These are phyloP conservation scores for Eudorina sp. DNA, from an alignment of 139 green algal genomes.

Conservation along the genomic window DNA sequence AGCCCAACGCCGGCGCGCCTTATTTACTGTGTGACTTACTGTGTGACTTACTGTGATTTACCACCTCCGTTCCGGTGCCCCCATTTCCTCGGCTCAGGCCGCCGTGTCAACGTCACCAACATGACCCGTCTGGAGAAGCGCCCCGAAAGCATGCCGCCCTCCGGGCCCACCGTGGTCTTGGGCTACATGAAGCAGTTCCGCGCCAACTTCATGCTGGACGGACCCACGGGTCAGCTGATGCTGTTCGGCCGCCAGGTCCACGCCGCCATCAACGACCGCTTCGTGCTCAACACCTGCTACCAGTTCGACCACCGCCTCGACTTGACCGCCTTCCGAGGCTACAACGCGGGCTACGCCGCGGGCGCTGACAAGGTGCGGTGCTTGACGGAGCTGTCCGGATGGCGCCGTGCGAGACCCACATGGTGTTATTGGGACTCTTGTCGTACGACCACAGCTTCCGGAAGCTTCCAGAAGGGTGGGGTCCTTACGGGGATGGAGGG, in stretches of 20 bases:
- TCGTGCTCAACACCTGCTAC: slow-evolving; percentile 57
- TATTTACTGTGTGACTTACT: too few relatives aligned
- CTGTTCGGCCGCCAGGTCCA: slow-evolving; percentile 43
- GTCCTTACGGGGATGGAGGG: too few relatives aligned
- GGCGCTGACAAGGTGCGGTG: slow-evolving; percentile 53
- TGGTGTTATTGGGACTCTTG: too few relatives aligned
- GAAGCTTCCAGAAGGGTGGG: too few relatives aligned
- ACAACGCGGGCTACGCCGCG: slow-evolving; percentile 47
- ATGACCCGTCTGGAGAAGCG: slow-evolving; percentile 55
- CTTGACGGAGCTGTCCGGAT: too few relatives aligned
- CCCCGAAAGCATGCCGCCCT: slow-evolving; percentile 39
- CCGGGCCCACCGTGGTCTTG: slow-evolving; percentile 10
- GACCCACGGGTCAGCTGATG: slow-evolving; percentile 23
- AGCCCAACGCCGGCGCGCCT: too few relatives aligned
- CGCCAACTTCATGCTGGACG: slow-evolving; percentile 37
- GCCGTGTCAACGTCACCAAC: slow-evolving; percentile 44
- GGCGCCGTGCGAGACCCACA: too few relatives aligned
- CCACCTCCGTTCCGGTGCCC: too few relatives aligned
- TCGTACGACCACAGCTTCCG: too few relatives aligned
- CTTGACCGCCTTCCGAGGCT: slow-evolving; percentile 36
- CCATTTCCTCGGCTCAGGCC: too few relatives aligned
- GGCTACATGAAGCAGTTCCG: slow-evolving; percentile 65
- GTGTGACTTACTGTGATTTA: too few relatives aligned
- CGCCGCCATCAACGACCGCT: slow-evolving; percentile 60
- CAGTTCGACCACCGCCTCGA: slow-evolving; percentile 49